phyloP scores from a whole-genome alignment of 2,329 filamentous ascomycete species.

The Sphaerulina musiva region DNA sequence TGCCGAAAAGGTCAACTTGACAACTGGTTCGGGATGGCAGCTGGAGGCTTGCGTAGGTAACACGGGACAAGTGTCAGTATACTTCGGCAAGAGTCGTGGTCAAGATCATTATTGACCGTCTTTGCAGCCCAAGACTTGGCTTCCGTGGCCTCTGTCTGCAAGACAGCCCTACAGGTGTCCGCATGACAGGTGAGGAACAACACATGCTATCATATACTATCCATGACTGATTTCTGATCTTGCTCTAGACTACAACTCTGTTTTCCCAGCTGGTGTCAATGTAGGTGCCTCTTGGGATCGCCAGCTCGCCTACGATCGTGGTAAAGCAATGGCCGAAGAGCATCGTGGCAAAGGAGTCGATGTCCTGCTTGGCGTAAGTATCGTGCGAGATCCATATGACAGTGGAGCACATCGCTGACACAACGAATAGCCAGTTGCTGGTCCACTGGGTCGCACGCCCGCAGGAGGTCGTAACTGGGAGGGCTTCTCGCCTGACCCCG shows the following conservation, averaged over 20 bases:
- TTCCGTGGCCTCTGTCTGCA: conserved; percentile 40
- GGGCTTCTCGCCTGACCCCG: conserved; percentile 60
- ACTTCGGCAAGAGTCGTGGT: not conserved
- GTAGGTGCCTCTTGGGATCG: conserved; percentile 43
- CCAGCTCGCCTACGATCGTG: conserved; percentile 31
- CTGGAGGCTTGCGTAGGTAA: conserved; percentile 35
- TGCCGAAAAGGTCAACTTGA: conserved; percentile 34
- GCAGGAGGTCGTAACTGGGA: conserved; percentile 39
- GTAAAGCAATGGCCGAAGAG: conserved; percentile 30
- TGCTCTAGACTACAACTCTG: conserved; percentile 35
- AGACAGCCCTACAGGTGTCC: conserved; percentile 39
- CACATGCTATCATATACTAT: too few species aligned
- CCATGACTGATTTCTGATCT: too few species aligned
- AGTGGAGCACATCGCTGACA: not conserved
- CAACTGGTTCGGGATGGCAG: conserved; percentile 44
- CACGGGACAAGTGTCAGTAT: conserved; percentile 27
- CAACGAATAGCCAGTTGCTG: conserved; percentile 50
- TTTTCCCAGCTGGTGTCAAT: conserved; percentile 39
- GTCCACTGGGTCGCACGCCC: conserved; percentile 41
- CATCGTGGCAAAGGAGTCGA: conserved; percentile 46
- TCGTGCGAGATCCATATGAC: not conserved
- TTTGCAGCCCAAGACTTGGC: conserved; percentile 26
- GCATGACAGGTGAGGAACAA: conserved; percentile 24
- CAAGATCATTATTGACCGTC: too few species aligned
- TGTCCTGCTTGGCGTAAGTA: conserved; percentile 52